A percentile compares a stretch with the other conserved stretches of the same genome.
phyloP scores from a whole-genome alignment of 371 early-diverging fungal genomes.

The Actinomortierella wolfii region DNA sequence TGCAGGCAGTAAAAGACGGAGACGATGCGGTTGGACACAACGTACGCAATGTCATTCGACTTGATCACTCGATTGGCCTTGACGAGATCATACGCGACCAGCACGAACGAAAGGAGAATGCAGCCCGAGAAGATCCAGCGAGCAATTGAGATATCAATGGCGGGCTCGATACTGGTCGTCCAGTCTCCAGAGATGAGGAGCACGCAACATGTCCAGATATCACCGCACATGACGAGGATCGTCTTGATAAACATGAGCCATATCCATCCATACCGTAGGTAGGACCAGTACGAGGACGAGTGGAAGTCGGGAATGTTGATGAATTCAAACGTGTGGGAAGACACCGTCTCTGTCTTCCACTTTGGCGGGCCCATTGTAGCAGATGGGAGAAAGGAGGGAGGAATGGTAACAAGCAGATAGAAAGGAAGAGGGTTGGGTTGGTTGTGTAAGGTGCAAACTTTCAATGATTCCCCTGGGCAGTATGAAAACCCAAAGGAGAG shows the following conservation, averaged over 20 bases:
- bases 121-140: constrained; percentile 53
- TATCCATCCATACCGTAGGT: constrained; percentile 13
- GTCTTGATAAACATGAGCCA: constrained; percentile 29
- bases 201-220: constrained; percentile 26
- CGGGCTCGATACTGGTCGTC: constrained; percentile 12
- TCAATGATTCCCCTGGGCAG: too few species aligned
- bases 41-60: constrained; percentile 58
- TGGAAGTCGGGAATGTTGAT: constrained; percentile 42
- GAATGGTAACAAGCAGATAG: too few species aligned
- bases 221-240: constrained; percentile 21
- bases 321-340: constrained; percentile 67
- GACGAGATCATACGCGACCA: constrained; percentile 52
- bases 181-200: constrained; percentile 22
- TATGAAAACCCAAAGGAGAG: too few species aligned
- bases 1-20: constrained; percentile 46
- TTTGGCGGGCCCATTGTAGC: constrained; percentile 13
- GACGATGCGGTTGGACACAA: constrained; percentile 57
- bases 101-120: constrained; percentile 52
- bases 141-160: constrained; percentile 24
- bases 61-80: constrained; percentile 56
- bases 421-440: too few species aligned
- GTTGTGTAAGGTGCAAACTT: too few species aligned
- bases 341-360: constrained; percentile 64
- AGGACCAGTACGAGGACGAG: constrained; percentile 8
- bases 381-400: too few species aligned